Percentiles rank a stretch among this genome's conserved stretches.
These are phyloP conservation scores for Fusarium verrucosum DNA, from an alignment of 2,329 filamentous ascomycete genomes.

Conservation along the genomic window DNA sequence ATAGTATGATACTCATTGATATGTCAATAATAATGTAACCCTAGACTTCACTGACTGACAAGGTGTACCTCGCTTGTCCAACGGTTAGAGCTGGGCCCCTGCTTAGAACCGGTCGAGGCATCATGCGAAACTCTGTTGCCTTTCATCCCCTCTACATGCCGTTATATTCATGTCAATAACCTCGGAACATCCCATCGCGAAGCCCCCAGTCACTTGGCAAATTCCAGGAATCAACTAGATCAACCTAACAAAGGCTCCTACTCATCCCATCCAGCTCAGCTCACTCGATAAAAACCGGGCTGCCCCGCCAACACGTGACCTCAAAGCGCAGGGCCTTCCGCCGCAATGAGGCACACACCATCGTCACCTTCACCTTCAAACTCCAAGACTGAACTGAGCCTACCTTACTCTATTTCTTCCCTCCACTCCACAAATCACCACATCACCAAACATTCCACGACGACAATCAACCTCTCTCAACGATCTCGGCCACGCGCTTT, in stretches of 20 bases:
- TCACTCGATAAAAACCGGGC: slow-evolving; percentile 23
- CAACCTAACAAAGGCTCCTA: not conserved
- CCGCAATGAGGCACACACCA: slow-evolving; percentile 44
- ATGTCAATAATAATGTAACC: not conserved
- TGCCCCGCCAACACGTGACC: slow-evolving; percentile 51
- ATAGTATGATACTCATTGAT: not conserved
- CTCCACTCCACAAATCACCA: slow-evolving; percentile 35
- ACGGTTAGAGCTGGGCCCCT: slow-evolving; percentile 10
- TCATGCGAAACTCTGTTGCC: slow-evolving; percentile 6
- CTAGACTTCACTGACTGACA: slow-evolving; percentile 1
- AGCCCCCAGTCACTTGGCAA: slow-evolving; percentile 5
- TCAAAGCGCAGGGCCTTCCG: slow-evolving; percentile 34
- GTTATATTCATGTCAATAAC: not conserved
- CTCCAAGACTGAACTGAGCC: slow-evolving; percentile 43
- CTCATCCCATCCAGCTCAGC: slow-evolving; percentile 1
- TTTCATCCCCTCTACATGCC: not conserved
- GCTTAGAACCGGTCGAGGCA: not conserved
- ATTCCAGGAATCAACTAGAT: slow-evolving; percentile 5
- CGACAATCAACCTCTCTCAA: slow-evolving; percentile 26
- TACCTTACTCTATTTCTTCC: slow-evolving; percentile 40
- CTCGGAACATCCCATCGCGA: not conserved
- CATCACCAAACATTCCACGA: slow-evolving; percentile 22
- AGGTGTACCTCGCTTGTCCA: slow-evolving; percentile 5
- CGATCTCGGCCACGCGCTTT: slow-evolving; percentile 31
- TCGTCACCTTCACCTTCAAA: slow-evolving; percentile 45